Evolutionary conservation across 148 eudicot species (phyloP), one percentile per base, ranked within the genome.

Genomic region (Arctostaphylos glauca): DNA sequence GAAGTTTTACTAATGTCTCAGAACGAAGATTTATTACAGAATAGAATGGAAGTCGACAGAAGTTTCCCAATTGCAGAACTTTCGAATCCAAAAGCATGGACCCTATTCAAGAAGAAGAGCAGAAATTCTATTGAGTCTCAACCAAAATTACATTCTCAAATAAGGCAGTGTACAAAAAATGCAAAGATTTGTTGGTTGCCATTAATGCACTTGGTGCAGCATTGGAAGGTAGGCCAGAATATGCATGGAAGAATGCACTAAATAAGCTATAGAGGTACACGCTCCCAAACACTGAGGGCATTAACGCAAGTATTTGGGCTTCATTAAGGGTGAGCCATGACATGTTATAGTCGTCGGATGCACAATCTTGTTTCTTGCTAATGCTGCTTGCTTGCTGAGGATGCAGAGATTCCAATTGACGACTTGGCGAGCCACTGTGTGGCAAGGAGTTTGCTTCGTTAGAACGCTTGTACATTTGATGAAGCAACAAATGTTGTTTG

Each of bases 371-470:
- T 15, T 79, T 84, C 70, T 16, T 84, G 6, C 81, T 66, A 31
- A 2, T 84, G 84, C 47, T 84, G 43, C 16, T 46, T 81, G 55
- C 76, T 81, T 48, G 55, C 15, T 3, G 77, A 84, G 76, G 86
- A 81, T 81, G 25, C 31, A 67, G 25, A 76, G 7, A 84, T 81
- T 53, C 1, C 54, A 4, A 48, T 84, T 53, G 81, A 67, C n/a
- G 52, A 50, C 5, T 76, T 84, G 78, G 14, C 58, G 21, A 59
- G 59, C 13, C 46, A 49, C 49, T 68, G 77, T n/a, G 31, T 52
- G 46, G 85, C 81, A 23, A 6, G 70, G 19, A 12, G 8, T 0
- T 54, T 81, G 12, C 52, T 81, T 38, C 2, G 38, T 31, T 31
- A 14, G 21, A 77, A 48, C 2, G 16, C 44, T 31, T 31, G 38